Evolutionary conservation across 306 rosid genomes (phyloP).

Genomic region (Albizia julibrissin): DNA sequence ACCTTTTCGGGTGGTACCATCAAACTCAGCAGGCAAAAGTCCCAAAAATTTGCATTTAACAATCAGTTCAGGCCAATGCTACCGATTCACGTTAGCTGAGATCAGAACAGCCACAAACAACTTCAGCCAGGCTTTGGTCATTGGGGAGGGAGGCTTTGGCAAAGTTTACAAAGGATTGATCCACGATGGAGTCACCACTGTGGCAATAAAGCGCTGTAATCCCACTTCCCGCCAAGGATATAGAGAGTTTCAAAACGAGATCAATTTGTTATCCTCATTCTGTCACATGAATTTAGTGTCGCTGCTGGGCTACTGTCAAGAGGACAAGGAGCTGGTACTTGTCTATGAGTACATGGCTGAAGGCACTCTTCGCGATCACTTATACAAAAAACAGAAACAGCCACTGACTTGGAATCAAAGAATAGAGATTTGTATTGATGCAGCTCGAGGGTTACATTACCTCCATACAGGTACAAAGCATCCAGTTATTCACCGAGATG

Average conservation of each 20-base stretch:
- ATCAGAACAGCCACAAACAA: conserved; percentile 43
- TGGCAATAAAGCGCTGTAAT: conserved; percentile 51
- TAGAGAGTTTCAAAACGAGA: conserved; percentile 48
- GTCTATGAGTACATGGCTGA: conserved; percentile 54
- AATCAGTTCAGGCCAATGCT: conserved; percentile 16
- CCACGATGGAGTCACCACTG: conserved; percentile 28
- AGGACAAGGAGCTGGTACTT: conserved; percentile 47
- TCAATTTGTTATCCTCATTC: conserved; percentile 38
- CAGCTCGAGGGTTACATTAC: conserved; percentile 63
- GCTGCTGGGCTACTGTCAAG: conserved; percentile 48
- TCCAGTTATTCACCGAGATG: conserved; percentile 54
- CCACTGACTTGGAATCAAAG: conserved; percentile 51
- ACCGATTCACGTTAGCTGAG: conserved; percentile 41
- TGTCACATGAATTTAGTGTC: conserved; percentile 46
- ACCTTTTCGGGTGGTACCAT: background rate
- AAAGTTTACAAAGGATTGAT: conserved; percentile 51
- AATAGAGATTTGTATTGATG: conserved; percentile 46
- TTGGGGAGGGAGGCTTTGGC: conserved; percentile 57
- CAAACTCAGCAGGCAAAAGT: background rate
- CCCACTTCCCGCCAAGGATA: conserved; percentile 44
- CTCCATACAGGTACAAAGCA: conserved; percentile 47
- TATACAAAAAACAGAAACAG: conserved; percentile 33
- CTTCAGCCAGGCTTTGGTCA: conserved; percentile 38
- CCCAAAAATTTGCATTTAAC: conserved; percentile 21
- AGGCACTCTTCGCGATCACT: conserved; percentile 54